Conservation (phyloP, 2,329 filamentous ascomycete species). For the Aspergillus caelatus region DNA sequence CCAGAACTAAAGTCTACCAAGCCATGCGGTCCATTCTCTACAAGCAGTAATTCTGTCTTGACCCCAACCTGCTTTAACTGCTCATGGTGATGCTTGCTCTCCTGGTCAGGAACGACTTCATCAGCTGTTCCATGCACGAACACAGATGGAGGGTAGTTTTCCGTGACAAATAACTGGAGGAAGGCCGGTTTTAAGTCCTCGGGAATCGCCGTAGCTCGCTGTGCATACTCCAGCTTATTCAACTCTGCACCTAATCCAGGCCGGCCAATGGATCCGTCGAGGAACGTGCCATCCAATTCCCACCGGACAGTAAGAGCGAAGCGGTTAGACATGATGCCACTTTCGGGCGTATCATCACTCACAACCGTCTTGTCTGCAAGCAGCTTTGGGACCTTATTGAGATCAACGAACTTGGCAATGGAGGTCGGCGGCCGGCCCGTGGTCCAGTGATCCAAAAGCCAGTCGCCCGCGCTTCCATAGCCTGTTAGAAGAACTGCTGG, state of each 20-base stretch:
- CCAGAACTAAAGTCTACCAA: conserved; percentile 13
- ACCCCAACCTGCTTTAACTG: conserved; percentile 20
- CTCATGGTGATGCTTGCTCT: conserved; percentile 22
- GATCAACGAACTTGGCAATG: conserved; percentile 18
- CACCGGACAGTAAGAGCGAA: conserved; percentile 25
- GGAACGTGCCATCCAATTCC: conserved; percentile 24
- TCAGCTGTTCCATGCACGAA: conserved; percentile 26
- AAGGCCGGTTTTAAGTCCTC: conserved; percentile 18
- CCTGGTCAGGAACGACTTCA: conserved; percentile 24
- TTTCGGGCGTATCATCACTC: conserved; percentile 18
- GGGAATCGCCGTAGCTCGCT: conserved; percentile 15
- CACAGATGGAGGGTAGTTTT: conserved; percentile 21
- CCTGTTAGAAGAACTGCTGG: conserved; percentile 19
- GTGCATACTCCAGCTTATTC: conserved; percentile 13
- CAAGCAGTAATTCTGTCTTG: conserved; percentile 17
- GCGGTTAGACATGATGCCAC: conserved; percentile 13
- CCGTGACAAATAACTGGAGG: conserved; percentile 19
- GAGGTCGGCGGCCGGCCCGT: conserved; percentile 20
- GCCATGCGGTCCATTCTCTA: conserved; percentile 21
- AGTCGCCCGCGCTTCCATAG: conserved; percentile 22
- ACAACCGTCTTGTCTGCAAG: conserved; percentile 22
- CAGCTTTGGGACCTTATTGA: conserved; percentile 13
- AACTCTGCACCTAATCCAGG: conserved; percentile 17
- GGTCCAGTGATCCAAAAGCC: conserved; percentile 26
- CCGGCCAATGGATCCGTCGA: conserved; percentile 21